phyloP scores from a whole-genome alignment of 2,329 filamentous ascomycete species.

The Neopestalotiopsis clavispora region DNA sequence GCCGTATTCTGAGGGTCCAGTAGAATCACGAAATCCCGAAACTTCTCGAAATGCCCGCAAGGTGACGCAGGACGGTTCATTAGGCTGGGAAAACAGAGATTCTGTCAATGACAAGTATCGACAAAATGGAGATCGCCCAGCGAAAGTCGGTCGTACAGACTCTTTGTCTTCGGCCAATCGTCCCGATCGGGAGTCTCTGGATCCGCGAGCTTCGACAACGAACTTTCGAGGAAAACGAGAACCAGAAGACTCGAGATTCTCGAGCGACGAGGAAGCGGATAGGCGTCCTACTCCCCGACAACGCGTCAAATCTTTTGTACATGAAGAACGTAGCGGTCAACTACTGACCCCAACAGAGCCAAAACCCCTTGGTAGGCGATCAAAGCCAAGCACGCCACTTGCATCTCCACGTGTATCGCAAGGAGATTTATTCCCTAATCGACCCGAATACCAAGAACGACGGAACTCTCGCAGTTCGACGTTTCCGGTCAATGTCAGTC shows the following conservation, averaged over 20 bases:
- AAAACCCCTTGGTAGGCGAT: conserved; percentile 26
- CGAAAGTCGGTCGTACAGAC: conserved; percentile 24
- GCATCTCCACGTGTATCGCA: conserved; percentile 31
- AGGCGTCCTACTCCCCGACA: conserved; percentile 23
- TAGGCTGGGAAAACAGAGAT: background rate
- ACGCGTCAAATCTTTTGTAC: conserved; percentile 29
- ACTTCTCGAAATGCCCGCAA: conserved; percentile 27
- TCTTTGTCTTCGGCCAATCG: conserved; percentile 24
- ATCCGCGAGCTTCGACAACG: conserved; percentile 24
- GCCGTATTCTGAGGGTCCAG: conserved; percentile 29
- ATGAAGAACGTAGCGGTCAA: conserved; percentile 26
- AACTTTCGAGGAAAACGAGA: conserved; percentile 26
- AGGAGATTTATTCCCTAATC: conserved; percentile 23
- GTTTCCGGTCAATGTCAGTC: conserved; percentile 26
- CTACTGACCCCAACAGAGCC: conserved; percentile 26
- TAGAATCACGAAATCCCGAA: conserved; percentile 30
- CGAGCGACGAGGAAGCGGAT: conserved; percentile 36
- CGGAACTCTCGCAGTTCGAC: conserved; percentile 34
- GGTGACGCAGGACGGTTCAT: conserved; percentile 26
- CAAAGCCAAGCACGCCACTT: conserved; percentile 30
- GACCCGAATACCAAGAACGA: conserved; percentile 24
- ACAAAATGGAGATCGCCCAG: conserved; percentile 23
- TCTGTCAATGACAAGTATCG: conserved; percentile 22
- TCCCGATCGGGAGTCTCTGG: conserved; percentile 29
- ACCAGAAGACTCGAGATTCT: conserved; percentile 31